A percentile compares a stretch with the other conserved stretches of the same genome.
Conservation (phyloP, 768 basidiomycete species). For the Vararia minispora region DNA sequence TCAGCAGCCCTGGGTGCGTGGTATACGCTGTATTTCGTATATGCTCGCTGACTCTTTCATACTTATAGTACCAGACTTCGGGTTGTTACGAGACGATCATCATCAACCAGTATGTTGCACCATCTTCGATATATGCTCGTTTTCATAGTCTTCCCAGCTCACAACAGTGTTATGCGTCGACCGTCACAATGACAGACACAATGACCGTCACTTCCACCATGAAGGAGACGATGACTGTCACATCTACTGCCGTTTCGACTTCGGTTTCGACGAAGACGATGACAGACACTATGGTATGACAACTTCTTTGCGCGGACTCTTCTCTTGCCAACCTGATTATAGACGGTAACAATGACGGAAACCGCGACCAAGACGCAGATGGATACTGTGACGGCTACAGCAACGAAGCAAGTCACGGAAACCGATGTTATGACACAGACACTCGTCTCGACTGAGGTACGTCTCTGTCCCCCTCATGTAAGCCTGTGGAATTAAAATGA, state of each 20-base stretch:
- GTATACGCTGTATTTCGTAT: background rate
- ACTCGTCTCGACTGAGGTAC: too few species aligned
- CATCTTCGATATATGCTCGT: slow-evolving; percentile 7
- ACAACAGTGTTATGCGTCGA: slow-evolving; percentile 24
- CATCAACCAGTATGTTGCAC: slow-evolving; percentile 29
- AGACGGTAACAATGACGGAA: slow-evolving; percentile 13
- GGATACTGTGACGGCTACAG: slow-evolving; percentile 9
- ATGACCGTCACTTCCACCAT: slow-evolving; percentile 21
- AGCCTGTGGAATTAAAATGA: too few species aligned
- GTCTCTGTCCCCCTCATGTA: too few species aligned
- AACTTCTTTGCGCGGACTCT: slow-evolving; percentile 5
- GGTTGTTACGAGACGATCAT: slow-evolving; percentile 58
- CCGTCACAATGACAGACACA: slow-evolving; percentile 33
- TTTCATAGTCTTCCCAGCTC: slow-evolving; percentile 5
- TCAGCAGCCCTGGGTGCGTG: slow-evolving; percentile 46
- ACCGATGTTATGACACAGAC: slow-evolving; percentile 27
- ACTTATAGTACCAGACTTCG: slow-evolving; percentile 19
- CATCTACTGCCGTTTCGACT: too few species aligned
- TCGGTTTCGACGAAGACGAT: slow-evolving; percentile 14
- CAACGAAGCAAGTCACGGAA: too few species aligned
- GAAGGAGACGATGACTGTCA: slow-evolving; percentile 14
- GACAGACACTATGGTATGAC: slow-evolving; percentile 7
- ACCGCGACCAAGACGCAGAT: slow-evolving; percentile 14
- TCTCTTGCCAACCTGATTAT: slow-evolving; percentile 6
- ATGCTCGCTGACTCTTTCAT: background rate